Conservation (phyloP, 1,284 basidiomycete species). For the Coniferiporia sulphurascens region DNA sequence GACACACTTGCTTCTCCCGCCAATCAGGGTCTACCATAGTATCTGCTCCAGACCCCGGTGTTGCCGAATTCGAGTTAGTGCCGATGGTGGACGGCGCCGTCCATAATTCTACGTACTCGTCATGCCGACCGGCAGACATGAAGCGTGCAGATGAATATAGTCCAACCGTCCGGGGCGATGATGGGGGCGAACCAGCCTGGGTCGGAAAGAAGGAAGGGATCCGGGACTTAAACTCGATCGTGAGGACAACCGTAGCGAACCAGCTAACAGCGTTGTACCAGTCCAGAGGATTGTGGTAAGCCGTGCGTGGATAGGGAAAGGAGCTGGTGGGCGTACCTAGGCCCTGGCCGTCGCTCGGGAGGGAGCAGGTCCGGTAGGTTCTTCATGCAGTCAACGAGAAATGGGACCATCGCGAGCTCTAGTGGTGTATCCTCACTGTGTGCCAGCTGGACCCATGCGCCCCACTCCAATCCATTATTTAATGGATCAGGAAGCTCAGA, state of each 20-base stretch:
- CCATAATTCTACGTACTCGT: conserved; percentile 56
- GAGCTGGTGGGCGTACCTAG: conserved; percentile 1
- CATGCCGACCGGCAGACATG: conserved; percentile 50
- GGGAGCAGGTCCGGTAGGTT: conserved; percentile 44
- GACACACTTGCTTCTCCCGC: conserved; percentile 56
- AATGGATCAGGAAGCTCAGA: not conserved
- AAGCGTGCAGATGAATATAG: conserved; percentile 47
- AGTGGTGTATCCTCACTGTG: conserved; percentile 38
- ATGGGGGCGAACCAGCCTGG: conserved; percentile 24
- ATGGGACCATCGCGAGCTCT: conserved; percentile 42
- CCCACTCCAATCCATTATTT: conserved; percentile 42
- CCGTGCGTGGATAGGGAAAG: not conserved
- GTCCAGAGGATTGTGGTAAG: no score
- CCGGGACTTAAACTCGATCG: conserved; percentile 55
- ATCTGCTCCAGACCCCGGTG: not conserved
- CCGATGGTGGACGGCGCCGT: conserved; percentile 50
- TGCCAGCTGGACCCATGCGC: conserved; percentile 48
- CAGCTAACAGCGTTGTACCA: conserved; percentile 34
- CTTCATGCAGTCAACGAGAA: conserved; percentile 49
- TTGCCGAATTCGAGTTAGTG: conserved; percentile 22
- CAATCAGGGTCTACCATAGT: conserved; percentile 31
- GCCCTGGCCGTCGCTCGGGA: conserved; percentile 20
- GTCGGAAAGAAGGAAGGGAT: conserved; percentile 32
- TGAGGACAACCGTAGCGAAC: conserved; percentile 55
- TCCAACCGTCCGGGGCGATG: conserved; percentile 46